These are phyloP conservation scores for Mycena albidolilacea DNA, from an alignment of 768 basidiomycete genomes.

Conservation along the genomic window DNA sequence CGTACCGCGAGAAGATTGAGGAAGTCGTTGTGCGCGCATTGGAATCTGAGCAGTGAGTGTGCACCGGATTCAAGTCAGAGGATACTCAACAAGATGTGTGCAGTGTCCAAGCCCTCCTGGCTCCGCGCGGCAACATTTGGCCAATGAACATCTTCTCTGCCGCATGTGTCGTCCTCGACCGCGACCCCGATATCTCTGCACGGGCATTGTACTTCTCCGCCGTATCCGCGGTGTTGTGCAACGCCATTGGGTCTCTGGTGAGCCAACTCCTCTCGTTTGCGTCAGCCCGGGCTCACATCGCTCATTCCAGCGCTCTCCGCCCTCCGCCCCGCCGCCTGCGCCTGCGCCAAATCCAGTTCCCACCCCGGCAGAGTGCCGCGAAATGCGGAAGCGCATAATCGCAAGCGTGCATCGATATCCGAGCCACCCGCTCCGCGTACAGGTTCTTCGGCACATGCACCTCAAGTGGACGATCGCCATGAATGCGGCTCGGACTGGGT, in stretches of 20 bases:
- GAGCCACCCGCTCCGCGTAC: slow-evolving; percentile 35
- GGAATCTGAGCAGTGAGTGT: slow-evolving; percentile 34
- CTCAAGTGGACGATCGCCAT: slow-evolving; percentile 35
- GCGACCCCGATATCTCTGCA: slow-evolving; percentile 20
- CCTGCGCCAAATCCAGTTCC: neutral
- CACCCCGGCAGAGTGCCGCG: slow-evolving; percentile 24
- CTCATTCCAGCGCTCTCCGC: slow-evolving; percentile 10
- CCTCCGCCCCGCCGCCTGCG: neutral
- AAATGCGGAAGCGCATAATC: slow-evolving; percentile 31
- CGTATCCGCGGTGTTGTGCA: slow-evolving; percentile 31
- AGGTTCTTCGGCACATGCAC: slow-evolving; percentile 38
- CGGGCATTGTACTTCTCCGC: slow-evolving; percentile 33
- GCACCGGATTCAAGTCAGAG: no score
- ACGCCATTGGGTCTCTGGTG: slow-evolving; percentile 30
- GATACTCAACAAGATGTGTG: neutral
- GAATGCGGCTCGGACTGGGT: slow-evolving; percentile 12
- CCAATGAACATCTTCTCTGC: slow-evolving; percentile 39
- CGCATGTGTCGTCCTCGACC: slow-evolving; percentile 28
- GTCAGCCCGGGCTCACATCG: neutral
- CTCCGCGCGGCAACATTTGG: slow-evolving; percentile 33
- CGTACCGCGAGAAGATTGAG: slow-evolving; percentile 36
- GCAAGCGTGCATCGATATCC: slow-evolving; percentile 26
- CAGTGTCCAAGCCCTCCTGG: slow-evolving; percentile 31
- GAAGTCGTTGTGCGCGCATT: slow-evolving; percentile 33
- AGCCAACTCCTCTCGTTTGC: neutral